These are phyloP conservation scores for Santalum album DNA, from an alignment of 164 flowering plant species.

Conservation along the genomic window DNA sequence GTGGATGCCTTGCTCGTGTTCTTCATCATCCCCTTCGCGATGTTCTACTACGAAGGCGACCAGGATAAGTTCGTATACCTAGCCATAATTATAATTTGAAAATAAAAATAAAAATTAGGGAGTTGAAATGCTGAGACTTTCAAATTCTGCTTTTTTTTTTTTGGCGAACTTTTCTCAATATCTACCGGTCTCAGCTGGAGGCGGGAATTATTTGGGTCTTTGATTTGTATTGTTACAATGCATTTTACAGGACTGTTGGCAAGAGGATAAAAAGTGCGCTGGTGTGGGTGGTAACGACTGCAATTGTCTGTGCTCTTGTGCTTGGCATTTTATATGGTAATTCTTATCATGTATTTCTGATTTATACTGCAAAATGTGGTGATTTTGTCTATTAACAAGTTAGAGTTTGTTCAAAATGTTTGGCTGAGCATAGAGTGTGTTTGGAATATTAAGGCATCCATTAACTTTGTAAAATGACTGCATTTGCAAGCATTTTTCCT, in stretches of 20 bases:
- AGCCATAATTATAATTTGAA: no score
- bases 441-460: no score
- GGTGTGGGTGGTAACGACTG: neutral
- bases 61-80: slow-evolving; percentile 88
- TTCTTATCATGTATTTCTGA: neutral
- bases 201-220: no score
- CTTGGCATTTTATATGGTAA: slow-evolving; percentile 1
- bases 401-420: neutral
- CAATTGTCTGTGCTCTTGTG: neutral
- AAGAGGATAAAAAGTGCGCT: neutral
- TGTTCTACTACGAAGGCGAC: slow-evolving; percentile 98
- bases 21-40: slow-evolving; percentile 90
- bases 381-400: neutral
- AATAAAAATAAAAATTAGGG: no score
- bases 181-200: no score
- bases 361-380: no score
- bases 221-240: neutral
- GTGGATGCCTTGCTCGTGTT: slow-evolving; percentile 85
- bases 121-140: no score
- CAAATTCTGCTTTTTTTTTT: no score
- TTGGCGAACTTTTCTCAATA: no score
- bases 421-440: neutral
- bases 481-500: no score
- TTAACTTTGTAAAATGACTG: no score
- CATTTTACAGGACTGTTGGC: neutral